Evolutionary conservation across 305 asterid species (phyloP), one percentile per base, ranked within the genome.

Genomic region (Fraxinus sp.): DNA sequence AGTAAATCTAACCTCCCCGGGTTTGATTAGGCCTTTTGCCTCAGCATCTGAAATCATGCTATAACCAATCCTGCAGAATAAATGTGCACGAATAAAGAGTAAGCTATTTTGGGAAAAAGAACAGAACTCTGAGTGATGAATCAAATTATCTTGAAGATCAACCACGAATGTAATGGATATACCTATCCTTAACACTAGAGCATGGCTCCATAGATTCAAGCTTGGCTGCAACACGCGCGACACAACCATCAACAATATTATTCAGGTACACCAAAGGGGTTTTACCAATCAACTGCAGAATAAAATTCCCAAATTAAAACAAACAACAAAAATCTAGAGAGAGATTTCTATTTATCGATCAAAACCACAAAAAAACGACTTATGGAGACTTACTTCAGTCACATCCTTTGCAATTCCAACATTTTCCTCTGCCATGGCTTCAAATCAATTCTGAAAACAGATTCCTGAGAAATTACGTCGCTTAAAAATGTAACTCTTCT

Each of bases 171-270:
- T 36, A 24, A 22, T 30, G 39, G 26, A 39, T 10, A 10, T 33
- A 87, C 88, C 90, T 88, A 73, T 88, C 91, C 86, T 86, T 88
- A 49, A 88, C 89, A 83, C 91, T 88, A 52, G 86, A 86, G 79
- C 88, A 88, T 32, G 91, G 91, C 82, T 88, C 91, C 91, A 88
- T 86, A 26, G 80, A 84, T 79, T 86, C 91, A 24, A 88, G 83
- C 87, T 86, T 88, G 33, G 91, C 91, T 20, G 89, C 91, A 68
- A 88, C 41, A 70, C 80, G 87, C 1, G 85, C 91, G 59, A 84
- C 88, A 49, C 89, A 88, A 37, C 88, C 89, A 35, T 84, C 76
- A 16, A 79, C 89, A 16, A 87, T 73, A 37, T 79, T 84, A 71
- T 87, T 84, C 43, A 84, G 80, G 77, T 80, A 84, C 26, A 84